phyloP scores from a whole-genome alignment of 768 basidiomycete genomes.

The Kondoa subrosea region DNA sequence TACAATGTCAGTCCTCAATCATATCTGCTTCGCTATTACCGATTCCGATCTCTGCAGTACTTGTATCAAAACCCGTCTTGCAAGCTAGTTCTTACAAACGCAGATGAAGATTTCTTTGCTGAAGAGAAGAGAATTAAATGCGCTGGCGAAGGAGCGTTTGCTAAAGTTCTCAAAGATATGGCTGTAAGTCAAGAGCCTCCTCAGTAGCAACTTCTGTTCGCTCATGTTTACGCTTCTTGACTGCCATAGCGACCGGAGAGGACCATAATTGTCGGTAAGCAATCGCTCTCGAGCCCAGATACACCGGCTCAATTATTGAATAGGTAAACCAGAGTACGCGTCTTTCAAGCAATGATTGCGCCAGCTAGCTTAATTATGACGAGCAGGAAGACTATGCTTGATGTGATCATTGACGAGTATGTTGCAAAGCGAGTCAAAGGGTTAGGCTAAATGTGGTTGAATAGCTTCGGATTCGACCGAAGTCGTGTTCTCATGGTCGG shows the following conservation, averaged over 20 bases:
- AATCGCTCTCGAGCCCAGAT: no score
- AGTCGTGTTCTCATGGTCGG: neutral
- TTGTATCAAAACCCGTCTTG: neutral
- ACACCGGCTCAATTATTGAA: no score
- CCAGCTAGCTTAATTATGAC: no score
- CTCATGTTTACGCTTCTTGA: no score
- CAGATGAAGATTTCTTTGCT: no score
- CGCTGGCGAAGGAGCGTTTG: no score
- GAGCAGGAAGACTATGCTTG: neutral
- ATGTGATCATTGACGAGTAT: neutral
- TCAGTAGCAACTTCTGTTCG: neutral
- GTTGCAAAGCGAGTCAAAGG: neutral
- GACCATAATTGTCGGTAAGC: neutral
- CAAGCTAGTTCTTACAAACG: neutral
- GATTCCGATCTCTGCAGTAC: neutral
- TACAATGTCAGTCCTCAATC: neutral
- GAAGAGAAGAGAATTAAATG: no score
- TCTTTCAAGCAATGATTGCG: no score
- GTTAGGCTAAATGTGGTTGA: neutral
- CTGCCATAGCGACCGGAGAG: no score
- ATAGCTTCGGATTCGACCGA: neutral
- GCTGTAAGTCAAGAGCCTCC: neutral
- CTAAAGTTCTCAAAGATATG: no score
- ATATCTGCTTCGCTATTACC: neutral
- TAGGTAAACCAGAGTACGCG: neutral